phyloP scores from a whole-genome alignment of 495 filamentous ascomycete genomes.

The Penicillium verhagenii region DNA sequence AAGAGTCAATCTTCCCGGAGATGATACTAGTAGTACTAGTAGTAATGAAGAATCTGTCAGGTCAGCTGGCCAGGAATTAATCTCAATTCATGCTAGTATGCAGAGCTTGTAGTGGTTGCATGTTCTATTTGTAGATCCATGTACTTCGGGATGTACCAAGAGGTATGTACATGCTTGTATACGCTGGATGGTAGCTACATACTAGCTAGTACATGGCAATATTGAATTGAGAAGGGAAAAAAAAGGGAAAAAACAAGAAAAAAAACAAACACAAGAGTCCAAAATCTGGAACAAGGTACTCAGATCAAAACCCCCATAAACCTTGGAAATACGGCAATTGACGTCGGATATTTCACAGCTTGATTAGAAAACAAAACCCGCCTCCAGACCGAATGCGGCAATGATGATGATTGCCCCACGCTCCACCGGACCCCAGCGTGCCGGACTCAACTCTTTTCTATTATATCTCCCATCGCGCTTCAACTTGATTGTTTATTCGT shows the following conservation, averaged over 20 bases:
- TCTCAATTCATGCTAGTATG: background rate
- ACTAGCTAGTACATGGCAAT: too few relatives aligned
- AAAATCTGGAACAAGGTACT: background rate
- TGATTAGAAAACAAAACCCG: slow-evolving; percentile 8
- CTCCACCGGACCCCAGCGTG: slow-evolving; percentile 43
- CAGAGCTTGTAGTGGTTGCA: background rate
- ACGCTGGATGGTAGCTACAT: too few relatives aligned
- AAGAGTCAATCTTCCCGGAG: background rate
- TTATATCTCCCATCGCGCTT: slow-evolving; percentile 14
- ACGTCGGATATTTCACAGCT: background rate
- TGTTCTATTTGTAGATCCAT: background rate
- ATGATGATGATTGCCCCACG: slow-evolving; percentile 36
- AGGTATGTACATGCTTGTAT: background rate
- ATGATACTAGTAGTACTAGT: background rate
- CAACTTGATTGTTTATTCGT: slow-evolving; percentile 4
- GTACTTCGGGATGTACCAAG: background rate
- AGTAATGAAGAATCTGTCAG: background rate
- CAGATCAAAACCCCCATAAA: background rate
- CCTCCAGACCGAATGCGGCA: slow-evolving; percentile 28
- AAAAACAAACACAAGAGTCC: too few relatives aligned
- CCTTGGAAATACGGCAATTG: background rate
- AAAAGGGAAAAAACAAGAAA: background rate
- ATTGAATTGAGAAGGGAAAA: too few relatives aligned
- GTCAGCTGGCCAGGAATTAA: background rate
- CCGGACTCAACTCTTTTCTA: slow-evolving; percentile 34